phyloP scores from a whole-genome alignment of 2,329 filamentous ascomycete genomes.

The Hypocrella siamensis region DNA sequence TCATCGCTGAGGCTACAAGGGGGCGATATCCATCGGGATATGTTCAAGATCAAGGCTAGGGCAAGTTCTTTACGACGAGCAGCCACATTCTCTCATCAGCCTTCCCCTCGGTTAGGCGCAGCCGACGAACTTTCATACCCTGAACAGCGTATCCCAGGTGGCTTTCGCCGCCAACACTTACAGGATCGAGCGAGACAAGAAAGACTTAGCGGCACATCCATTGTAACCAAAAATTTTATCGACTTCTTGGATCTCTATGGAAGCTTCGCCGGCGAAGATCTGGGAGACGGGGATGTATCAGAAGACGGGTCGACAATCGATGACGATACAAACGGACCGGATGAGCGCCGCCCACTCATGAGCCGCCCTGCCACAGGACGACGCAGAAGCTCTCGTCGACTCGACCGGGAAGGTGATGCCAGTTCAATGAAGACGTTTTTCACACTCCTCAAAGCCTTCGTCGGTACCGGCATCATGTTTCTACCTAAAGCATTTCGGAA shows the following conservation, averaged over 20 bases:
- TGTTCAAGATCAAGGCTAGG: slow-evolving; percentile 57
- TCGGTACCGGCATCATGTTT: slow-evolving; percentile 73
- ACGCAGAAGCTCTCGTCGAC: slow-evolving; percentile 31
- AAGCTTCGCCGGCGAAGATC: slow-evolving; percentile 60
- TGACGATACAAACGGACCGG: slow-evolving; percentile 23
- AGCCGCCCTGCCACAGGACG: slow-evolving; percentile 24
- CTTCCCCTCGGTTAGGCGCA: slow-evolving; percentile 14
- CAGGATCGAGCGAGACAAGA: slow-evolving; percentile 22
- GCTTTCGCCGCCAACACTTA: slow-evolving; percentile 29
- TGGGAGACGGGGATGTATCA: slow-evolving; percentile 28
- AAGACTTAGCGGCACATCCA: slow-evolving; percentile 18
- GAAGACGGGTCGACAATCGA: slow-evolving; percentile 42
- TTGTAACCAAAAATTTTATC: slow-evolving; percentile 55
- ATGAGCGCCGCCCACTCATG: slow-evolving; percentile 42
- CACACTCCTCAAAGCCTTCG: slow-evolving; percentile 62
- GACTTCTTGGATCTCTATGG: slow-evolving; percentile 65
- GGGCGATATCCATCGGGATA: slow-evolving; percentile 63
- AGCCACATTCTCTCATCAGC: slow-evolving; percentile 48
- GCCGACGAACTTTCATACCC: slow-evolving; percentile 16
- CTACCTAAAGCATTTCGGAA: slow-evolving; percentile 67
- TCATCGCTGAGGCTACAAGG: slow-evolving; percentile 60
- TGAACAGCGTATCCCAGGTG: slow-evolving; percentile 28
- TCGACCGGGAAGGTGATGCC: slow-evolving; percentile 40
- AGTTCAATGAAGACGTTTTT: slow-evolving; percentile 61
- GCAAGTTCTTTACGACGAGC: slow-evolving; percentile 36